Base-by-base conservation (phyloP, 2,329 filamentous ascomycete species). In the Alternaria gansuensis region DNA sequence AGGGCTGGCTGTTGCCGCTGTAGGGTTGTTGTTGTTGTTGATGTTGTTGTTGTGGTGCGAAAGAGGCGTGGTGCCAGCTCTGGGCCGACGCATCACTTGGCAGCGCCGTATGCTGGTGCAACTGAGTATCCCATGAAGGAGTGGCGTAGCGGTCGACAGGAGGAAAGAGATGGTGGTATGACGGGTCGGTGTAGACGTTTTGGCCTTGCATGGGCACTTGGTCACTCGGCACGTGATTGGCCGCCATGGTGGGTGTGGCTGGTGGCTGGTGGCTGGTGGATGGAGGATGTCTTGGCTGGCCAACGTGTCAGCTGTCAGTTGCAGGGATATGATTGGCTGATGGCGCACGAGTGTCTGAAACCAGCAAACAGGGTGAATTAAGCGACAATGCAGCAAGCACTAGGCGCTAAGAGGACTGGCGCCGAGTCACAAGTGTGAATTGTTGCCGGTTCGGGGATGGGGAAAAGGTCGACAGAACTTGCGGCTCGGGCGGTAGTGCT, bases 171-270 rank as follows among this genome's bases (percentile, higher is more conserved):
- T 66, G 68, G 34, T 69, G 67, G 33, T 71, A 77, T 2, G 69
- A 61, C 1, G 72, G 59, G 59, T 77, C 70, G 65, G 61, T 62
- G 65, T 76, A 76, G 60, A 76, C 68, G 59, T 61, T 72, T 61
- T 75, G 74, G 40, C 68, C 69, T 58, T 71, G 72, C 41, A 72
- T 46, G 33, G 72, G 67, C 29, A 70, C 65, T 59, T 73, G 72
- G 62, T 75, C 72, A 73, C 52, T 66, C 17, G 71, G 72, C 74
- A 77, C 72, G 74, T 77, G 75, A 77, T 71, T 73, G 52, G 72
- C 65, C 40, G 73, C 75, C 75, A 77, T 77, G 62, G 56, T 64
- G 17, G 17, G 17, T 17, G 17, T 17, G 17, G 17, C 17, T 17
- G 17, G 59, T 54, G 17, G 17, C 17, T 17, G 17, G 59, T 54